These are phyloP conservation scores for Xylariaceae sp. DNA, from an alignment of 2,329 filamentous ascomycete genomes.

Conservation along the genomic window DNA sequence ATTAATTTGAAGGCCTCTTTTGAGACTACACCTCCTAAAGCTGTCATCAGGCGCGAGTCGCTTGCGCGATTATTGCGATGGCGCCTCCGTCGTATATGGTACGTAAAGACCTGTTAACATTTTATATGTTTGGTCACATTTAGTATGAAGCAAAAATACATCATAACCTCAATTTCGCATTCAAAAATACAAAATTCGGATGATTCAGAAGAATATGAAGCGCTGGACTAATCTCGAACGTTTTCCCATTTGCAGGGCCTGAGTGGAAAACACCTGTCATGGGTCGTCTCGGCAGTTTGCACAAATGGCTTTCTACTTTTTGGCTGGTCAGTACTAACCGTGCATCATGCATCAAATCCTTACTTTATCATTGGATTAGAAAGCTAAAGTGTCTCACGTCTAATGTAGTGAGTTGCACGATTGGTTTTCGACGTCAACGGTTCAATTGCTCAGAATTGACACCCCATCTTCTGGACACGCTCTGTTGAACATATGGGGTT, in stretches of 20 bases:
- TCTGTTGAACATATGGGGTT: background rate
- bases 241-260: slow-evolving; percentile 38
- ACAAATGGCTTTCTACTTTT: slow-evolving; percentile 62
- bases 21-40: background rate
- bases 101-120: too few species aligned
- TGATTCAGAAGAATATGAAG: too few species aligned
- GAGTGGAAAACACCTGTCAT: slow-evolving; percentile 51
- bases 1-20: too few species aligned
- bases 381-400: background rate
- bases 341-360: background rate
- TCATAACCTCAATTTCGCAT: too few species aligned
- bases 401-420: background rate
- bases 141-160: too few species aligned
- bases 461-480: too few species aligned
- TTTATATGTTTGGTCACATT: too few species aligned
- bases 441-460: too few species aligned
- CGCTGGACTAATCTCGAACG: too few species aligned
- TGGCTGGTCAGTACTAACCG: slow-evolving; percentile 27
- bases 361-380: background rate
- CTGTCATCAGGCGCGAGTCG: slow-evolving; percentile 6
- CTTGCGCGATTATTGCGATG: slow-evolving; percentile 34
- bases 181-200: too few species aligned
- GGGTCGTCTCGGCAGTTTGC: slow-evolving; percentile 58
- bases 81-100: slow-evolving; percentile 49
- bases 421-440: too few species aligned